Evolutionary conservation across 1,139 yeast genomes (phyloP).

Genomic region (Citeromyces siamensis): DNA sequence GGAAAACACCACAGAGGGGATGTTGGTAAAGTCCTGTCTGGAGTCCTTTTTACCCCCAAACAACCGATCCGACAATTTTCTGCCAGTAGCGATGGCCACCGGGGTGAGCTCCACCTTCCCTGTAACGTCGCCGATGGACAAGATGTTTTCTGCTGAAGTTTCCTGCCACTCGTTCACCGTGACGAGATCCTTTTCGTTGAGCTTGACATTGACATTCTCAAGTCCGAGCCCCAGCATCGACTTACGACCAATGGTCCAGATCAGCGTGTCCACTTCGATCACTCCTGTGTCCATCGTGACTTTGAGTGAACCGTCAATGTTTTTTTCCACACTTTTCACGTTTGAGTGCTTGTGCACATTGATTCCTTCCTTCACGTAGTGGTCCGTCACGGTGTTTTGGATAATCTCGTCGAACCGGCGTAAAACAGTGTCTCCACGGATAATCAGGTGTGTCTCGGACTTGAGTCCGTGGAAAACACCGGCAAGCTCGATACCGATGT

Average conservation of each 20-base stretch:
- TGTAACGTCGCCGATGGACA: conserved; percentile 86
- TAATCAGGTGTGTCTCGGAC: conserved; percentile 74
- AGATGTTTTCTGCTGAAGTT: conserved; percentile 60
- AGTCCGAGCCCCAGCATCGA: conserved; percentile 65
- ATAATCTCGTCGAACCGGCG: conserved; percentile 80
- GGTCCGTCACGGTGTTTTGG: conserved; percentile 66
- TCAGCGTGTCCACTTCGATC: conserved; percentile 63
- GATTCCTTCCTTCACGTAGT: conserved; percentile 71
- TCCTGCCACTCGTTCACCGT: conserved; percentile 81
- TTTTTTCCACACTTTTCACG: conserved; percentile 49
- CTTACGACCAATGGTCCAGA: conserved; percentile 93
- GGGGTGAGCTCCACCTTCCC: conserved; percentile 94
- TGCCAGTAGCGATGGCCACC: conserved; percentile 97
- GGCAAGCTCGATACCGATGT: conserved; percentile 90
- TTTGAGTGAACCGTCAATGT: conserved; percentile 46
- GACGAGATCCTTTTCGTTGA: conserved; percentile 45
- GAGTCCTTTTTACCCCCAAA: conserved; percentile 64
- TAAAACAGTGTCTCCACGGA: conserved; percentile 84
- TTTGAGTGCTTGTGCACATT: conserved; percentile 58
- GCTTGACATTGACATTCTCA: conserved; percentile 61
- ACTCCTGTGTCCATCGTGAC: conserved; percentile 44
- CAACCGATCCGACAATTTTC: conserved; percentile 81
- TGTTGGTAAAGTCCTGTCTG: conserved; percentile 73
- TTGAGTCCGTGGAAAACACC: conserved; percentile 90
- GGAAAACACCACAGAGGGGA: conserved; percentile 88